Evolutionary conservation across 139 green algal species (phyloP).

Genomic region (Protoeuglena noctilucae): DNA sequence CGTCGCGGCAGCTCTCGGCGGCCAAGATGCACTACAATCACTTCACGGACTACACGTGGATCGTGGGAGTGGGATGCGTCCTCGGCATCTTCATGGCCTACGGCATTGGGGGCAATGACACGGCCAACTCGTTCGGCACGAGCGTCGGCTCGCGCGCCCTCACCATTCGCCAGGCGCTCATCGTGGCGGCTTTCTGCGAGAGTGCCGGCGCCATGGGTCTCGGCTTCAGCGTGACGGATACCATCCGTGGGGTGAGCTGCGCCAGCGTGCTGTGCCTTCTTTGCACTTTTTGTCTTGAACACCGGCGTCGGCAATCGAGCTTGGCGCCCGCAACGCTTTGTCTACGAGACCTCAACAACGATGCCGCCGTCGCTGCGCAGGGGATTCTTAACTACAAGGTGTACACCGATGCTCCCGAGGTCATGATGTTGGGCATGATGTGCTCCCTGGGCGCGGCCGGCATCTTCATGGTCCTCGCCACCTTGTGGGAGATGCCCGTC

Average conservation of each 20-base stretch:
- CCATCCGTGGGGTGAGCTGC: too few species aligned
- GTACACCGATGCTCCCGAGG: slow-evolving; percentile 21
- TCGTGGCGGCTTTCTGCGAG: slow-evolving; percentile 16
- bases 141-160: slow-evolving; percentile 16
- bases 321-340: too few species aligned
- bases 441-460: slow-evolving; percentile 28
- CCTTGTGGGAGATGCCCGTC: slow-evolving; percentile 36
- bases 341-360: too few species aligned
- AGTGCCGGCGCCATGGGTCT: too few species aligned
- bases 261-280: background rate
- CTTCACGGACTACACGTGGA: too few species aligned
- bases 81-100: slow-evolving; percentile 22
- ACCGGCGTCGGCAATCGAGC: too few species aligned
- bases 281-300: background rate
- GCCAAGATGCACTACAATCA: too few species aligned
- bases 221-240: too few species aligned
- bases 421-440: slow-evolving; percentile 48
- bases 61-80: slow-evolving; percentile 10
- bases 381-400: too few species aligned
- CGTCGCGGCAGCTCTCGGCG: too few species aligned
- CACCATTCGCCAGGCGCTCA: background rate
- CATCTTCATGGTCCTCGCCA: slow-evolving; percentile 29
- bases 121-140: slow-evolving; percentile 28
- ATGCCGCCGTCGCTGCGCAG: too few species aligned
- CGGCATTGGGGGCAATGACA: slow-evolving; percentile 22